Conservation (phyloP, 1,284 basidiomycete species). For the Microbotryum violaceum region DNA sequence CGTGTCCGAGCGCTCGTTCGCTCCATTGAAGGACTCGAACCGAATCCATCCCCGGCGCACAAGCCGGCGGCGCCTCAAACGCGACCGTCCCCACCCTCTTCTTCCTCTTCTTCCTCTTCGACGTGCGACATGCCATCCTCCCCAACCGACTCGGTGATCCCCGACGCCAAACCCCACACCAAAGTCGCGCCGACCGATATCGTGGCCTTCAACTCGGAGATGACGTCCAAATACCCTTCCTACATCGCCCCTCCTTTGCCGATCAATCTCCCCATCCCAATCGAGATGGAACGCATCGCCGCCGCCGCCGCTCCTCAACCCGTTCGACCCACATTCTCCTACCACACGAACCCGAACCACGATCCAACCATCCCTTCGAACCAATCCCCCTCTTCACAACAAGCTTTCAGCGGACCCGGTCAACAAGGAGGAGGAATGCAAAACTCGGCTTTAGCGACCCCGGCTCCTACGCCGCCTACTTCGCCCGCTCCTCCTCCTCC, state of each 20-base stretch:
- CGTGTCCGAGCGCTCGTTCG: slow-evolving; percentile 78
- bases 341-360: slow-evolving; percentile 59
- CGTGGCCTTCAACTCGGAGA: slow-evolving; percentile 76
- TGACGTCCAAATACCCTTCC: slow-evolving; percentile 86
- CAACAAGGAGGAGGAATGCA: background rate
- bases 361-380: slow-evolving; percentile 21
- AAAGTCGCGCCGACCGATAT: slow-evolving; percentile 69
- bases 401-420: background rate
- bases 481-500: slow-evolving; percentile 74
- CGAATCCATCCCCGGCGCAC: background rate
- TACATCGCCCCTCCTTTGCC: slow-evolving; percentile 40
- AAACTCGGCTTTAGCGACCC: slow-evolving; percentile 25
- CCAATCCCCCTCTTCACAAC: background rate
- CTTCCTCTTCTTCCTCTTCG: background rate
- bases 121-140: background rate
- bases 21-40: slow-evolving; percentile 55
- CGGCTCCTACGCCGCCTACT: slow-evolving; percentile 36
- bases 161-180: slow-evolving; percentile 15
- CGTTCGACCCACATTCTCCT: slow-evolving; percentile 52
- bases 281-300: slow-evolving; percentile 55
- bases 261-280: slow-evolving; percentile 37
- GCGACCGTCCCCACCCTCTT: background rate
- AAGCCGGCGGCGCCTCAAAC: background rate
- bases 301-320: slow-evolving; percentile 87
- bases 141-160: background rate